These are phyloP conservation scores for Metarhizium anisopliae DNA, from an alignment of 2,329 filamentous ascomycete species.

Conservation along the genomic window DNA sequence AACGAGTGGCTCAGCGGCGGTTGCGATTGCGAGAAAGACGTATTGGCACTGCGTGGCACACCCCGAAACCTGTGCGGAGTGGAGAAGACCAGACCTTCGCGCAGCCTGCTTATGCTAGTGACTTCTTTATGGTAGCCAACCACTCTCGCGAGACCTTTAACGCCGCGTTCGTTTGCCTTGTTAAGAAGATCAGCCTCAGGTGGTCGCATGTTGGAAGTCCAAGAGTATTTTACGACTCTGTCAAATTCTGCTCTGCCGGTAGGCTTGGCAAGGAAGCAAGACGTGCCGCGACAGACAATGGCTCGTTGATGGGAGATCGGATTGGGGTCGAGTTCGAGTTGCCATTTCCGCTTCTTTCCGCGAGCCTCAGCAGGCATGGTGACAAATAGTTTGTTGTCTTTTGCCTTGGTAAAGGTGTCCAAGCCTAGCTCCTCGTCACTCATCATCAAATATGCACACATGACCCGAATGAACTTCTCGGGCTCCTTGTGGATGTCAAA, in stretches of 20 bases:
- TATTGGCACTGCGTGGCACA: background rate
- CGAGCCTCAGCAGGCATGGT: background rate
- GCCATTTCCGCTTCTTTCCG: background rate
- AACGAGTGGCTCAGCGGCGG: background rate
- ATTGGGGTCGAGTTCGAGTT: background rate
- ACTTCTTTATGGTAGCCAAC: background rate
- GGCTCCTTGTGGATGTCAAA: constrained; percentile 5
- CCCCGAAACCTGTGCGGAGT: background rate
- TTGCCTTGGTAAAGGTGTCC: constrained; percentile 2
- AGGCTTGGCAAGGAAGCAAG: background rate
- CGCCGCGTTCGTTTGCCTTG: background rate
- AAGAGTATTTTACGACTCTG: background rate
- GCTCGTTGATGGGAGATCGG: background rate
- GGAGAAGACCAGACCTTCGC: background rate
- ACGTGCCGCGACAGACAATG: background rate
- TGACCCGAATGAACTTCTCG: constrained; percentile 5
- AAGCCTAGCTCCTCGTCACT: constrained; percentile 2
- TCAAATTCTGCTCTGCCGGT: background rate
- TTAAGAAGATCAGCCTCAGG: background rate
- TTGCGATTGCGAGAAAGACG: background rate
- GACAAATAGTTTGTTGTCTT: background rate
- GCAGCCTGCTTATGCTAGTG: background rate
- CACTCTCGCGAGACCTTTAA: background rate
- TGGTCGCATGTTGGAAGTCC: background rate
- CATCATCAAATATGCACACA: constrained; percentile 2